Conservation (phyloP, 805 yeast genomes). For the Teunomyces barrocoloradensis region DNA sequence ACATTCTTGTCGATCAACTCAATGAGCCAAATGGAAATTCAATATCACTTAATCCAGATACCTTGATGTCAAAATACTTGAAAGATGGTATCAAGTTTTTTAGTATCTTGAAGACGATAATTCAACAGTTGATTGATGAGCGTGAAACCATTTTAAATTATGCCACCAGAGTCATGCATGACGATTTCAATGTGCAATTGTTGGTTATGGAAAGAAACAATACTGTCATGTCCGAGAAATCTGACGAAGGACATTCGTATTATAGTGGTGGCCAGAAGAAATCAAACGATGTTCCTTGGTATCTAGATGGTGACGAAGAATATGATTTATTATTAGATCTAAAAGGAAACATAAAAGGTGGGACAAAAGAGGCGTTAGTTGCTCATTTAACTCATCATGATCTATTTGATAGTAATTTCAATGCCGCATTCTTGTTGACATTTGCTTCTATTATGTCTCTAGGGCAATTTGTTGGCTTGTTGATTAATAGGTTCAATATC, state of each 20-base stretch:
- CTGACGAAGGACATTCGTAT: constrained; percentile 35
- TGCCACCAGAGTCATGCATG: constrained; percentile 76
- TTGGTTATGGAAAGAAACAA: constrained; percentile 48
- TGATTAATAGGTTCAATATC: constrained; percentile 63
- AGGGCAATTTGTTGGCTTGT: constrained; percentile 53
- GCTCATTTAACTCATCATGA: constrained; percentile 80
- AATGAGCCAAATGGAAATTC: constrained; percentile 33
- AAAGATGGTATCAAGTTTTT: constrained; percentile 33
- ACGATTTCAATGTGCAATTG: constrained; percentile 61
- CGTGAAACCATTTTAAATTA: constrained; percentile 68
- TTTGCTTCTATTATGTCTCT: constrained; percentile 74
- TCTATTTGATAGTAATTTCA: constrained; percentile 58
- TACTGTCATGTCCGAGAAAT: constrained; percentile 34
- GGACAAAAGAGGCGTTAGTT: constrained; percentile 72
- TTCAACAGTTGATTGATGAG: constrained; percentile 64
- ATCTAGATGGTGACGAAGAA: constrained; percentile 64
- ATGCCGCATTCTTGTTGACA: constrained; percentile 67
- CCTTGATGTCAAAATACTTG: constrained; percentile 37
- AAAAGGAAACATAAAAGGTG: constrained; percentile 77
- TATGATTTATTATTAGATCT: constrained; percentile 55
- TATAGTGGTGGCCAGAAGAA: constrained; percentile 33
- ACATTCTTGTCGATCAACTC: constrained; percentile 46
- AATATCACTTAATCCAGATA: constrained; percentile 40
- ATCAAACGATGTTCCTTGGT: constrained; percentile 62
- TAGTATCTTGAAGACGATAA: constrained; percentile 35